Percentiles rank a stretch among this genome's conserved stretches.
Evolutionary conservation across 1,139 yeast genomes (phyloP).

Genomic region (Zygotorulaspora mrakii): DNA sequence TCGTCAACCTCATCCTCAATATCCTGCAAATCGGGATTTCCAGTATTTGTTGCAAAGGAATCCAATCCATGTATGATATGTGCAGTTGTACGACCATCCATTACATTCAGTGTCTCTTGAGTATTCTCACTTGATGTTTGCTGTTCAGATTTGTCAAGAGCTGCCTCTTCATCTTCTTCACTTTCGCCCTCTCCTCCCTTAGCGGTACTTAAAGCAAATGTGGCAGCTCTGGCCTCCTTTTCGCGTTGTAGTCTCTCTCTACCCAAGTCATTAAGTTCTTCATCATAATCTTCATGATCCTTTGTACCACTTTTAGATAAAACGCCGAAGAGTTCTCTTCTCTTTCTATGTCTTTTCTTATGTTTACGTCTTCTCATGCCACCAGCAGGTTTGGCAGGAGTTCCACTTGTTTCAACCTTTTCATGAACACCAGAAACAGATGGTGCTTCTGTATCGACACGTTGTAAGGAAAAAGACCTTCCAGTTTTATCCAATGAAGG

Average conservation of each 20-base stretch:
- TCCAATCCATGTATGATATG: slow-evolving; percentile 18
- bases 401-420: slow-evolving; percentile 60
- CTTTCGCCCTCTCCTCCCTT: slow-evolving; percentile 24
- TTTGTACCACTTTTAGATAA: slow-evolving; percentile 25
- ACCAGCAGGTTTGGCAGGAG: slow-evolving; percentile 74
- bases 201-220: slow-evolving; percentile 38
- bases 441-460: slow-evolving; percentile 64
- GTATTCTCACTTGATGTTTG: slow-evolving; percentile 17
- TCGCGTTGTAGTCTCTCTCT: slow-evolving; percentile 38
- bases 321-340: slow-evolving; percentile 33
- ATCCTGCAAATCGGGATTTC: slow-evolving; percentile 8
- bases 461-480: slow-evolving; percentile 72
- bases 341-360: slow-evolving; percentile 40
- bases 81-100: slow-evolving; percentile 17
- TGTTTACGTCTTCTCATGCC: slow-evolving; percentile 57
- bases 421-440: slow-evolving; percentile 25
- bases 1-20: slow-evolving; percentile 5
- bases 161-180: slow-evolving; percentile 20
- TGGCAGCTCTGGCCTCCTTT: slow-evolving; percentile 41
- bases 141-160: slow-evolving; percentile 15
- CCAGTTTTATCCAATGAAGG: slow-evolving; percentile 72
- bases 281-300: slow-evolving; percentile 27
- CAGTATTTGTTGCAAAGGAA: slow-evolving; percentile 13
- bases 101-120: slow-evolving; percentile 11
- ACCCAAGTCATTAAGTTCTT: slow-evolving; percentile 35